Evolutionary conservation across 345 rosid genomes (phyloP), one percentile per base, ranked within the genome.

Genomic region (Conringia planisiliqua): DNA sequence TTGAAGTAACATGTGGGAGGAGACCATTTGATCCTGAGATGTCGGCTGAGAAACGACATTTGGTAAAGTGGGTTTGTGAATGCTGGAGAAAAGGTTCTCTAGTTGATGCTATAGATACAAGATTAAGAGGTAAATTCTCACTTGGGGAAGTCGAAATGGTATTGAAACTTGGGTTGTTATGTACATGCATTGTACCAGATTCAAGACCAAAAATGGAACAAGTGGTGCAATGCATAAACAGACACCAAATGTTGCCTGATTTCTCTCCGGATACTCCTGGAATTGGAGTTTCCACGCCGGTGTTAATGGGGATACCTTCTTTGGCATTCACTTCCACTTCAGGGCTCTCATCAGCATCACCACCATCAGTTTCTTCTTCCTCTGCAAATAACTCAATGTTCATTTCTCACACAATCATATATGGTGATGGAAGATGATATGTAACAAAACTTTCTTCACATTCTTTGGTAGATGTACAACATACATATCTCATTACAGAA

Each of bases 1-100:
- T 86, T 5, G 86, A 82, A 58, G 78, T 85, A 13, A 82, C 83
- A 38, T 77, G 85, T 14, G 86, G 86, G 10, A 78, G 83, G 71
- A 78, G 74, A 36, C 85, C 87, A 7, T 48, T 82, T 26, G 85
- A 82, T 29, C 66, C 78, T 0, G 43, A 22, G 7, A 6, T 22
- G 10, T 42, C 44, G 1, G 6, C 66, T 7, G 74, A 75, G 24
- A 76, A 78, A 57, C 68, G 64, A 0, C 40, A 68, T 48, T 63
- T 85, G 58, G 71, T 79, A 17, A 83, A 77, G 0, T 55, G 81
- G 81, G 83, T 81, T 38, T 42, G 36, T 11, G 78, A 57, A 1
- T 78, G 70, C 35, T 80, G 84, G 83, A 59, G 36, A 47, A 73
- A 47, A 2, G 85, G 77, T n/a, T 68, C 47, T 20, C 24, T 85